Evolutionary conservation across 2,329 filamentous ascomycete genomes (phyloP), one percentile per base, ranked within the genome.

Genomic region (Epichloe uncinata): DNA sequence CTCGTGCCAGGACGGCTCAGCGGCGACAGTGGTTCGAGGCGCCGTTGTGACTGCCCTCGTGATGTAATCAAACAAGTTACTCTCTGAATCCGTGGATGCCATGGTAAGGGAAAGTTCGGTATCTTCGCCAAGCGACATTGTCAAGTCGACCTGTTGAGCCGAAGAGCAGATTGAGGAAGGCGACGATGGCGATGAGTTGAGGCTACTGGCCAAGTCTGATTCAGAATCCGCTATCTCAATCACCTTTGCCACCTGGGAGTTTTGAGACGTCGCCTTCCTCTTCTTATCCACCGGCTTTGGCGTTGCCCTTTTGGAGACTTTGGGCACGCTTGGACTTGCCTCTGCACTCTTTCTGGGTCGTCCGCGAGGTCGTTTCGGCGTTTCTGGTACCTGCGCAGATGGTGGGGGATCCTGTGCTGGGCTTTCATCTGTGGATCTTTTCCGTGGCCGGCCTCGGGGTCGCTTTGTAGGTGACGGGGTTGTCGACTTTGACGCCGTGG

Each of bases 1-100:
- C 66, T 97, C 88, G 58, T 94, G 75, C 87, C 90, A 97, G 2
- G 79, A 88, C 13, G 79, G 80, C 2, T 73, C 62, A 6, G 55
- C 54, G 1, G 73, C 66, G 55, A 82, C 70, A 4, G 58, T 69
- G 0, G 75, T 72, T 12, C 70, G 70, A 3, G 78, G 72, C 4
- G 73, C 70, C 1, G 68, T 67, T 8, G 60, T 74, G 9, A 84
- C 68, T 1, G 79, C 79, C 38, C 69, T 67, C 0, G 75, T 77
- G 47, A 84, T 81, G 54, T 71, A 64, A 26, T 59, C 58, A 53
- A 81, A 81, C 22, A 81, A 57, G 0, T 59, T 61, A 0, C 65
- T 55, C 54, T 78, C 70, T 42, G 73, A 61, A 11, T 68, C 63
- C 0, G 65, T 70, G 0, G 69, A 65, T 16, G 66, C 63, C 26